These are phyloP conservation scores for Lasiosphaeriaceae sp. DNA, from an alignment of 495 filamentous ascomycete genomes.

Conservation along the genomic window DNA sequence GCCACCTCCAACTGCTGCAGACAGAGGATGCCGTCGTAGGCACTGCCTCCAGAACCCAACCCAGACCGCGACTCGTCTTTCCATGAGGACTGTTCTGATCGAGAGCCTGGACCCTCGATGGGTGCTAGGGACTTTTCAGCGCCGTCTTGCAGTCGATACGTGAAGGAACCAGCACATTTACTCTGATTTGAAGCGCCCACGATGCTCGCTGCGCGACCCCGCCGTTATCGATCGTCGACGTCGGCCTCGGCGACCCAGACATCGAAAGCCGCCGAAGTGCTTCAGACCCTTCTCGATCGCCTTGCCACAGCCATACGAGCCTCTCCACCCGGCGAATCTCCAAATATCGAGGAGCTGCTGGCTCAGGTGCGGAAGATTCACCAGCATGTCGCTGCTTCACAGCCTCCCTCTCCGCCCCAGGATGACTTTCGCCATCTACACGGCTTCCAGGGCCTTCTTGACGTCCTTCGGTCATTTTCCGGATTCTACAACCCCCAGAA, in stretches of 20 bases:
- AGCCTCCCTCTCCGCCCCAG: conserved; percentile 44
- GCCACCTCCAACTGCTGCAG: no score
- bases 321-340: conserved; percentile 29
- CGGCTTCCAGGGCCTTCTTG: conserved; percentile 74
- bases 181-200: conserved; percentile 5
- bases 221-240: conserved; percentile 60
- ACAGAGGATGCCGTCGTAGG: background rate
- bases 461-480: conserved; percentile 62
- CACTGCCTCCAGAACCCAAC: background rate
- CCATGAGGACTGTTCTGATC: conserved; percentile 19
- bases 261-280: conserved; percentile 56
- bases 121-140: conserved; percentile 18
- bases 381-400: conserved; percentile 44
- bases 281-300: conserved; percentile 55
- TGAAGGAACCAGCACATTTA: conserved; percentile 16
- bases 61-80: conserved; percentile 6
- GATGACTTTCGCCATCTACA: conserved; percentile 80
- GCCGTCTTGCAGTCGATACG: conserved; percentile 15
- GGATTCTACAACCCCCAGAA: conserved; percentile 66
- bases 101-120: conserved; percentile 25
- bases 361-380: conserved; percentile 40
- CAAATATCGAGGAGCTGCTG: conserved; percentile 39
- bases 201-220: conserved; percentile 44
- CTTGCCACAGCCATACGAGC: conserved; percentile 32
- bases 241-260: conserved; percentile 52